Percentiles rank a stretch among this genome's conserved stretches.
These are phyloP conservation scores for Pseudocercospora eumusae DNA, from an alignment of 2,329 filamentous ascomycete genomes.

Conservation along the genomic window DNA sequence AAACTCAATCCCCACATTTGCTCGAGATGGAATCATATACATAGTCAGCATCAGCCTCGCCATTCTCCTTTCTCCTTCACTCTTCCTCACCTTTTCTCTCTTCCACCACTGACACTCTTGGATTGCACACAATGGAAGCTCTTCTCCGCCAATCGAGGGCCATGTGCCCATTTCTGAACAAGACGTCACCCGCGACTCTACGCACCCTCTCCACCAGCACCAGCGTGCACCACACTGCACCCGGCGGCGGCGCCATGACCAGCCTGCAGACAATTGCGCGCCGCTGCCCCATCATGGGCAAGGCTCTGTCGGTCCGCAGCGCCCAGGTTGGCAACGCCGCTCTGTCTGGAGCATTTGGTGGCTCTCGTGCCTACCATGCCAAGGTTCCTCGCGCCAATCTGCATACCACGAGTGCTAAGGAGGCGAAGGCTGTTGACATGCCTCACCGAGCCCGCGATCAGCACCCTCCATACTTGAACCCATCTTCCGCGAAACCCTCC, in stretches of 20 bases:
- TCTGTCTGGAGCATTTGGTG: slow-evolving; percentile 53
- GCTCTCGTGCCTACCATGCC: slow-evolving; percentile 51
- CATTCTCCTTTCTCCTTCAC: background rate
- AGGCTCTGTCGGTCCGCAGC: slow-evolving; percentile 79
- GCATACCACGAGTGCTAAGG: slow-evolving; percentile 76
- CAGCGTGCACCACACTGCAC: slow-evolving; percentile 63
- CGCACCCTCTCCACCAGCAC: slow-evolving; percentile 80
- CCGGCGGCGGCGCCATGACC: slow-evolving; percentile 87
- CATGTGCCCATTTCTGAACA: slow-evolving; percentile 96
- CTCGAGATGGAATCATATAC: slow-evolving; percentile 10
- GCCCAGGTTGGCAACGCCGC: slow-evolving; percentile 51
- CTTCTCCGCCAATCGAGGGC: slow-evolving; percentile 92
- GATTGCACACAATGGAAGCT: slow-evolving; percentile 70
- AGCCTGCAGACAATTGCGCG: slow-evolving; percentile 92
- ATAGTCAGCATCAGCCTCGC: slow-evolving; percentile 8
- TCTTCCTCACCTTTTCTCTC: background rate
- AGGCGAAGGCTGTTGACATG: slow-evolving; percentile 74
- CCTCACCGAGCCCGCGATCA: slow-evolving; percentile 29
- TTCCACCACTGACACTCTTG: background rate
- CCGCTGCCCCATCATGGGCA: slow-evolving; percentile 98
- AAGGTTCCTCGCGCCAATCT: slow-evolving; percentile 67
- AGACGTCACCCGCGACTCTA: slow-evolving; percentile 86
- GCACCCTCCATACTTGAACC: slow-evolving; percentile 24
- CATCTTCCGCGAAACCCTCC: slow-evolving; percentile 21
- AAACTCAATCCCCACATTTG: slow-evolving; percentile 9